Base-by-base conservation (phyloP, 2,329 filamentous ascomycete genomes). In the Sphaerulina vaccinii region DNA sequence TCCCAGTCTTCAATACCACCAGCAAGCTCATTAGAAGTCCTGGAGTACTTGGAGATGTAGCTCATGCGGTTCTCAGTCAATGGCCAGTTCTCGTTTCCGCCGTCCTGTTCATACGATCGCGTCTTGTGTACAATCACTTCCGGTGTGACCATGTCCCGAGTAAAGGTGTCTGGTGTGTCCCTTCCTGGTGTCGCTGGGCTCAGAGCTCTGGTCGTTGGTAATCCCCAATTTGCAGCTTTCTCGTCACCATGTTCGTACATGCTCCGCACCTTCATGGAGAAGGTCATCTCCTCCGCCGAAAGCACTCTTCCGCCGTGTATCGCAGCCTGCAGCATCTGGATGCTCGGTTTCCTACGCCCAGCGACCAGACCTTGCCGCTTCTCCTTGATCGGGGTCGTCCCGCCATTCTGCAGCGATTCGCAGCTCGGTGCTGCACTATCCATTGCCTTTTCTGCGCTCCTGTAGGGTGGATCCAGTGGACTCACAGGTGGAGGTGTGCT, bases 1-100 rank as follows among this genome's bases (percentile, higher is more conserved):
- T 80, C 75, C 82, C 82, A 86, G 59, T 85, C 82, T 57, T 86
- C 83, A 42, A 84, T 76, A 2, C 83, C 83, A 6, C 83, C 83
- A 18, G 82, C 82, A 24, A 79, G 67, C 66, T 85, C 83, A 43
- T 74, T 71, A 9, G 76, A 71, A 56, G 83, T 78, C 57, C 77
- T 60, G 19, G 51, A 52, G 49, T 66, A 66, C 24, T 46, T 37
- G 2, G 54, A 56, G 19, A 56, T 24, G 43, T 52, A 55, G 44
- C 58, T 61, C 11, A 52, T 39, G n/a, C 57, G 48, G 27, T 54
- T 46, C 18, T 54, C 54, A 11, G 41, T 29, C 19, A 51, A 32
- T 18, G 45, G 54, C 51, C 49, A 56, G 13, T 48, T 45, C 52
- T 47, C 42, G 44, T 40, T 40, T 22, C 33, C 42, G 10, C 19